Conservation (phyloP, 352 stramenopile genomes). For the Pythium guiyangense region DNA sequence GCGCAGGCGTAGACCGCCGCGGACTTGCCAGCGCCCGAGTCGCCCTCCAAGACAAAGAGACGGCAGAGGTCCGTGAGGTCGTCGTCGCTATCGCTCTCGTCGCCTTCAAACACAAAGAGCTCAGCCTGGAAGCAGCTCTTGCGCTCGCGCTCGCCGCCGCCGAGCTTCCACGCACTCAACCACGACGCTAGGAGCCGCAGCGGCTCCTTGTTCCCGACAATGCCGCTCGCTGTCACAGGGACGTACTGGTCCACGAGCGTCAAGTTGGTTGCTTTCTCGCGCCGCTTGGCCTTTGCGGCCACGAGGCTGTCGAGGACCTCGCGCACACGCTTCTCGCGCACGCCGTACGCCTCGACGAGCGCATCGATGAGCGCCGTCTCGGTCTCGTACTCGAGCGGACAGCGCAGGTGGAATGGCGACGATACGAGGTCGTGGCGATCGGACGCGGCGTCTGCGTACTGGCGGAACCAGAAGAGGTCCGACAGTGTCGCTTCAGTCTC, state of each 20-base stretch:
- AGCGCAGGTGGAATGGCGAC: background rate
- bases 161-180: conserved; percentile 71
- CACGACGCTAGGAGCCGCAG: conserved; percentile 62
- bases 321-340: conserved; percentile 54
- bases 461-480: conserved; percentile 60
- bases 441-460: no score
- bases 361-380: conserved; percentile 47
- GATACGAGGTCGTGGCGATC: no score
- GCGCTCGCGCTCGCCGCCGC: conserved; percentile 34
- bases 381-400: conserved; percentile 11
- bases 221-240: conserved; percentile 43
- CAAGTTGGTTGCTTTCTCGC: conserved; percentile 43
- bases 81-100: conserved; percentile 50
- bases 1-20: conserved; percentile 74
- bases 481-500: conserved; percentile 39
- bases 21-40: conserved; percentile 70
- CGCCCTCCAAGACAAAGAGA: conserved; percentile 70
- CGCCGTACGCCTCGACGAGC: conserved; percentile 39
- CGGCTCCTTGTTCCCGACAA: conserved; percentile 65
- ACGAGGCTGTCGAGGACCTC: conserved; percentile 46
- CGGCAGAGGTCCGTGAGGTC: conserved; percentile 46
- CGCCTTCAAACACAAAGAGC: conserved; percentile 60
- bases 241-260: conserved; percentile 65
- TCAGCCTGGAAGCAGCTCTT: conserved; percentile 52
- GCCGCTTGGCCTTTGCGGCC: conserved; percentile 34